A percentile compares a stretch with the other conserved stretches of the same genome.
Evolutionary conservation across 495 filamentous ascomycete genomes (phyloP).

Genomic region (Geoglossum glabrum): DNA sequence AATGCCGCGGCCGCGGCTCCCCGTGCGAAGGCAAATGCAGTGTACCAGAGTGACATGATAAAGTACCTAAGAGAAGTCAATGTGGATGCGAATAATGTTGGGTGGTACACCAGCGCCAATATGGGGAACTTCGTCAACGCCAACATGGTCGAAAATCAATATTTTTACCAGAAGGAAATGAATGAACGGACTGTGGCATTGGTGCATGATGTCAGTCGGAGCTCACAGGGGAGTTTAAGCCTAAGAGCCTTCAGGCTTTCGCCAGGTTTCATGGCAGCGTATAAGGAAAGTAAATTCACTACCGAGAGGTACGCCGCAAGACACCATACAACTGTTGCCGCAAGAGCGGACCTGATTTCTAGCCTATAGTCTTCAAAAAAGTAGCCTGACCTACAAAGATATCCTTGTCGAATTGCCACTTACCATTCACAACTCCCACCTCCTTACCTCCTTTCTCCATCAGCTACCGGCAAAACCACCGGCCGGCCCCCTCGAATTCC

Average conservation of each 20-base stretch:
- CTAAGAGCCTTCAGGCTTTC: conserved; percentile 83
- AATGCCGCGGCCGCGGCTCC: conserved; percentile 74
- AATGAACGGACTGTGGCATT: conserved; percentile 89
- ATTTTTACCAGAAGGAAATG: conserved; percentile 79
- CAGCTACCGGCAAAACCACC: conserved; percentile 49
- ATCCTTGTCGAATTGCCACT: conserved; percentile 86
- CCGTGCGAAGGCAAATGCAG: conserved; percentile 68
- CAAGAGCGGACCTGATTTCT: background rate
- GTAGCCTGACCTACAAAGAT: conserved; percentile 79
- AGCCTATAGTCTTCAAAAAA: conserved; percentile 56
- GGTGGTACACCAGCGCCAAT: conserved; percentile 96
- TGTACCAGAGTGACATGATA: conserved; percentile 95
- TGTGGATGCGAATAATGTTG: conserved; percentile 92
- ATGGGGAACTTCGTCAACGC: conserved; percentile 95
- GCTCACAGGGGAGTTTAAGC: conserved; percentile 75
- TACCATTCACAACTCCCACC: conserved; percentile 85
- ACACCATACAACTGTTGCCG: background rate
- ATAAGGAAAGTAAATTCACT: conserved; percentile 92
- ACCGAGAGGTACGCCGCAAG: conserved; percentile 54
- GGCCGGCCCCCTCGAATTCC: conserved; percentile 41
- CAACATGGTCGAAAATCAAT: conserved; percentile 95
- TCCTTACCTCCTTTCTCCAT: conserved; percentile 86
- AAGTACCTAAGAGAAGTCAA: conserved; percentile 91
- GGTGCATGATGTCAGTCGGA: conserved; percentile 86
- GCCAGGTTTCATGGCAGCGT: conserved; percentile 71